Base-by-base conservation (phyloP, 2,329 filamentous ascomycete species). In the Moelleriella libera region DNA sequence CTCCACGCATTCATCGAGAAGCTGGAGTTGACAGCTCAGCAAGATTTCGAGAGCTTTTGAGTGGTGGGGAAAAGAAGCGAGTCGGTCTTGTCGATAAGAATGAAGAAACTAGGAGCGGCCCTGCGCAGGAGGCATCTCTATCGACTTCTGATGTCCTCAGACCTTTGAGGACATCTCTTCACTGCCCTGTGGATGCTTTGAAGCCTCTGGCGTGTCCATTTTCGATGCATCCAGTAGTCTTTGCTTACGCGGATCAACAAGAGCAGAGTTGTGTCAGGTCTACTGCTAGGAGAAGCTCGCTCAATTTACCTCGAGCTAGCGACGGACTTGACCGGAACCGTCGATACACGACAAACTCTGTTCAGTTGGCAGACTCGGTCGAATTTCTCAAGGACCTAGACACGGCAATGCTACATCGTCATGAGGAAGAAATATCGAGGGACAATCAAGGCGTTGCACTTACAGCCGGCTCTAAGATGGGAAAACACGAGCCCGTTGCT, bases 151-250 rank as follows among this genome's bases (percentile, higher is more conserved):
- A 37, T 12, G 34, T 37, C 12, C 8, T 4, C 8, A 37, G 3
- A 3, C n/a, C 40, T 41, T 14, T n/a, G 7, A 12, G 7, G 6
- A 7, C 7, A 7, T n/a, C 40, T 21, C 2, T 12, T 5, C 11
- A 11, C 10, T 7, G 44, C 30, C 11, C 30, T 12, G 34, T 21
- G 12, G 45, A 45, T 32, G 37, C 21, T 30, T 21, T 5, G 44
- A 34, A 37, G 9, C 39, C 28, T 6, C 32, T 39, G 6, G 30
- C 45, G 4, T 50, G 51, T 5, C 51, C 50, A 7, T 50, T 51
- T 21, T 31, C 40, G 12, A 51, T 50, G 52, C 47, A 52, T 34
- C 48, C 51, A 0, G 51, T 49, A 14, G 45, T 48, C 11, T 1
- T 45, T 11, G 7, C 37, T 29, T 30, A 28, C 21, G n/a, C 39